Base-by-base conservation (phyloP, 2,329 filamentous ascomycete genomes). In the Clarireedia hainanense region DNA sequence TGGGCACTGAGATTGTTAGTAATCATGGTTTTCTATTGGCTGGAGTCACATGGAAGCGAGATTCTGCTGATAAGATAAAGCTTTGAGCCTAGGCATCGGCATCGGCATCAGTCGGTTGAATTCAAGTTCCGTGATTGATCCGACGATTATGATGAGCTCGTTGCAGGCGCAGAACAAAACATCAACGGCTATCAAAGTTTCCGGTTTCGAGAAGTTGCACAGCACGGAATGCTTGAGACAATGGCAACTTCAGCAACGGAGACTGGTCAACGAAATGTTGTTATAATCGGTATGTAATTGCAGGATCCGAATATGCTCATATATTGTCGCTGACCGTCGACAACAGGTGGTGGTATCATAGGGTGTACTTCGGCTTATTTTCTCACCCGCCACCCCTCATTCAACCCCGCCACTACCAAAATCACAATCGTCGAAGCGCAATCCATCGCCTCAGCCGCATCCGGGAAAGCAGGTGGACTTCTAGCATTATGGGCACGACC, bases 401-500 rank as follows among this genome's bases (percentile, higher is more conserved):
- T 88, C 74, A 80, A 94, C 69, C 83, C 85, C 43, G 72, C 80
- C 23, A 80, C 81, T 52, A 89, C 96, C 70, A 85, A 78, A 52
- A 86, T 97, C 65, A 95, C 88, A 1, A 77, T 99, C 30, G 78
- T 97, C 54, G 94, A 99, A 75, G 91, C 94, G 0, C 84, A 84
- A 3, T 79, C 84, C 46, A 85, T 97, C 61, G 94, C 94, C 6
- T 83, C 89, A n/a, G 92, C 89, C 24, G 92, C 94, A 39, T 96
- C 91, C 7, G 94, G 94, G 42, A 97, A 96, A 73, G 92, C 94
- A 0, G 94, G 94, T 15, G 94, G 94, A 1, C 77, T 99, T 4
- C 79, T 99, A 23, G 94, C 86, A 1, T 76, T 91, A 15, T 97
- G 92, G 91, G 94, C 92, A 0, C 96, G 96, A 67, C 94, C 94